phyloP scores from a whole-genome alignment of 331 rosid genomes.

The Pyrus hybrid region DNA sequence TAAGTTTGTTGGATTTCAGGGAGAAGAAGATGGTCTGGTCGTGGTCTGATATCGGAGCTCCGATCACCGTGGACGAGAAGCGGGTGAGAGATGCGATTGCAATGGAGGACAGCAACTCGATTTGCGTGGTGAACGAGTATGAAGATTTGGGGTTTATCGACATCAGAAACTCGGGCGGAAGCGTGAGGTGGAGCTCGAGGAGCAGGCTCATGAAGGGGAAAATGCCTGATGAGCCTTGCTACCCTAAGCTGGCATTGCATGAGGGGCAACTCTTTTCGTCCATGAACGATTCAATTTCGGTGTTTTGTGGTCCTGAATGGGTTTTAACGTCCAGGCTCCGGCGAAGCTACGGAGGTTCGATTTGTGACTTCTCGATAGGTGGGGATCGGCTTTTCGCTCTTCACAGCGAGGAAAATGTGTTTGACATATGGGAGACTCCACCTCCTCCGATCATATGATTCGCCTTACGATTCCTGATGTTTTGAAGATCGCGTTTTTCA shows the following conservation, averaged over 20 bases:
- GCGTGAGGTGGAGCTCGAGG: constrained; percentile 90
- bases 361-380: constrained; percentile 90
- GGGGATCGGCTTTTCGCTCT: constrained; percentile 94
- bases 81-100: constrained; percentile 89
- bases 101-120: constrained; percentile 65
- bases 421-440: constrained; percentile 95
- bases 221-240: constrained; percentile 93
- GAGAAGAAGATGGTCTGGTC: constrained; percentile 86
- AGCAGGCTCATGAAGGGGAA: constrained; percentile 81
- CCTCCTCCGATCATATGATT: constrained; percentile 57
- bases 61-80: constrained; percentile 60
- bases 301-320: constrained; percentile 89
- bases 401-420: constrained; percentile 93
- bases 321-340: constrained; percentile 82
- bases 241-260: constrained; percentile 80
- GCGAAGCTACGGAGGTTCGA: constrained; percentile 76
- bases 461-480: no score
- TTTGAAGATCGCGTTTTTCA: no score
- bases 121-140: constrained; percentile 93
- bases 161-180: constrained; percentile 50
- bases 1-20: constrained; percentile 82
- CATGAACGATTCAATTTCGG: constrained; percentile 88
- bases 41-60: constrained; percentile 83
- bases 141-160: constrained; percentile 95
- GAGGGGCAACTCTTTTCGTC: constrained; percentile 93